Base-by-base conservation (phyloP, 305 asterid species). In the Stenogyne calaminthoides region DNA sequence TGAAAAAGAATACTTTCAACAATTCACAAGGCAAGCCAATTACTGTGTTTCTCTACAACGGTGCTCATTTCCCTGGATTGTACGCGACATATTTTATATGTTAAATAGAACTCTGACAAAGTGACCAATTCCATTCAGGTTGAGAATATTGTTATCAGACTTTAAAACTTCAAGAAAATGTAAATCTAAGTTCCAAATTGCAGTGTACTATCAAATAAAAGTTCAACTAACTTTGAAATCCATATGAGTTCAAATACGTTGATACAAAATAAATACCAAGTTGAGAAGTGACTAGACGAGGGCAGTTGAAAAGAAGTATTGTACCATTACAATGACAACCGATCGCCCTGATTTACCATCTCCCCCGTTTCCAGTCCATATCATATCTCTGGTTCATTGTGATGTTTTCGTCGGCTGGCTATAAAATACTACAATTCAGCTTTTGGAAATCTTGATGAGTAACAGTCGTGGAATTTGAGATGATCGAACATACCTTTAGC, bases 401-500 rank as follows among this genome's bases (percentile, higher is more conserved):
- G 40, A 32, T 36, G 67, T 67, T 40, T 67, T 40, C 51, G 54
- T 22, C 49, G 7, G 52, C 56, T 32, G 20, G 44, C 34, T 49
- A 40, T 11, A 69, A 57, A n/a, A 61, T 10, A 40, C 18, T n/a
- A 40, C 27, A 44, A 34, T 73, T 68, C 16, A 63, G 63, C 56
- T 51, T 72, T 29, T 18, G 49, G 27, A 32, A 57, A 9, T 36
- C 25, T 15, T 20, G 64, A 62, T 71, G 66, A 57, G 67, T 39
- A 16, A 68, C 25, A 70, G 64, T 56, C 20, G 47, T 66, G 58
- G 37, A 62, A 73, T 59, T 40, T 56, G 20, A 60, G 63, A 56
- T 18, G 60, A 72, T 69, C 69, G 52, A 51, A 51, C 73, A 56
- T 69, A 78, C 74, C 77, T 64, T 68, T 61, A 1, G 56, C 56